Percentiles rank a stretch among this genome's conserved stretches.
Evolutionary conservation across 2,329 filamentous ascomycete species (phyloP).

Genomic region (Trichophyton rubrum): DNA sequence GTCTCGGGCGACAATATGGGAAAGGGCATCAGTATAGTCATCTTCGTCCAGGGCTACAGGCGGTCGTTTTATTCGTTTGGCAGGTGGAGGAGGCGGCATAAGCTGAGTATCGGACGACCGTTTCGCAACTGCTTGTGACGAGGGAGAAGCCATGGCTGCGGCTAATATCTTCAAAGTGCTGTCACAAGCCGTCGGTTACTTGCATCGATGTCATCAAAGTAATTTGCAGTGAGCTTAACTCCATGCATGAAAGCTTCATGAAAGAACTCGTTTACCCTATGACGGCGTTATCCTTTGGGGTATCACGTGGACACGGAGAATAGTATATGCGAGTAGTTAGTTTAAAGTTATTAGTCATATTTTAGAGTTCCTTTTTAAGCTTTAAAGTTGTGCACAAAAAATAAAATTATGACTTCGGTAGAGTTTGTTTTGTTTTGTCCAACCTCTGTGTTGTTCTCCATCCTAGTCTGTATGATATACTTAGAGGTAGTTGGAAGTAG

Average conservation of each 20-base stretch:
- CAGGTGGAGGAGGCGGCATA: constrained; percentile 76
- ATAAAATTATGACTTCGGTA: neutral
- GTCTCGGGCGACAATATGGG: constrained; percentile 88
- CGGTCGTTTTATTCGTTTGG: constrained; percentile 85
- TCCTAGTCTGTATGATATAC: neutral
- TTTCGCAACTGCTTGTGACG: constrained; percentile 24
- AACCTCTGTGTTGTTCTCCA: neutral
- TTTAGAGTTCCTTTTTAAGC: neutral
- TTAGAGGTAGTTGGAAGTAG: too few species aligned
- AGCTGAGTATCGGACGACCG: constrained; percentile 40
- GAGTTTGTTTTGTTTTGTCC: neutral
- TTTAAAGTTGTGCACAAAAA: neutral
- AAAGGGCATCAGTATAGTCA: constrained; percentile 77
- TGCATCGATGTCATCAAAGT: neutral
- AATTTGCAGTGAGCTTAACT: neutral
- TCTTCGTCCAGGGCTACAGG: constrained; percentile 85
- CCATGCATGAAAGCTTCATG: too few species aligned
- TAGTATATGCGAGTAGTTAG: neutral
- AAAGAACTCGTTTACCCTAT: neutral
- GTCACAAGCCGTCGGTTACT: neutral
- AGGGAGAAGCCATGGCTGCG: constrained; percentile 15
- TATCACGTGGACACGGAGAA: neutral
- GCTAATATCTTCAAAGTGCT: neutral
- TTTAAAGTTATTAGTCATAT: neutral
- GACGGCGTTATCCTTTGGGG: neutral